Base-by-base conservation (phyloP, 1,139 yeast species). In the Kodamaea alishanica region DNA sequence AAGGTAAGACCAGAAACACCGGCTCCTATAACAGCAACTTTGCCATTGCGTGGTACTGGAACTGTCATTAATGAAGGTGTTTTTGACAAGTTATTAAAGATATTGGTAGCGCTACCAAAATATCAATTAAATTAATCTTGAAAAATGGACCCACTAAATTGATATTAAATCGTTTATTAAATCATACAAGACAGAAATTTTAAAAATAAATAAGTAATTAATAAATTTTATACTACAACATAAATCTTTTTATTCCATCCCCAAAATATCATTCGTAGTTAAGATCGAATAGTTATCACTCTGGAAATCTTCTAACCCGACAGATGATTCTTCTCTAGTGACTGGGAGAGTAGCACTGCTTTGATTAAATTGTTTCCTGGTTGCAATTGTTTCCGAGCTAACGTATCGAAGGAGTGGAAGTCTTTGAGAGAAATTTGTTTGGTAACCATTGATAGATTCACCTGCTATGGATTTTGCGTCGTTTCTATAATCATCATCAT, bases 1-100 rank as follows among this genome's bases (percentile, higher is more conserved):
- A 78, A 81, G 2, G 92, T 68, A 4, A 92, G 68, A 0, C 97
- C 97, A 1, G 96, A 84, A 2, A 90, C 75, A 0, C 98, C 98
- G 0, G 86, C 85, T 0, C 98, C 98, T 2, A 88, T 56, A 1
- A 90, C 82, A 1, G 81, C 88, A 2, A 83, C 79, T 25, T 52
- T 60, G 77, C 75, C 38, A 32, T 40, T 40, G 26, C 28, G 30
- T 6, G 38, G 43, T 7, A 39, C 33, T 9, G 10, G 22, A 7
- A 29, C 28, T 12, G 24, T 25, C 38, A 26, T 32, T 8, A 26
- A 10, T 26, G 30, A 10, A 11, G 26, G 20, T 20, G 31, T 10
- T 8, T 33, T 15, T 32, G 28, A 32, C 10, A n/a, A 10, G 10
- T 9, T 9, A 26, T 26, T 26, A 9, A 26, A 15, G 20, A 15